Evolutionary conservation across 2,329 filamentous ascomycete species (phyloP).

Genomic region (Aspergillus aculeatinus): DNA sequence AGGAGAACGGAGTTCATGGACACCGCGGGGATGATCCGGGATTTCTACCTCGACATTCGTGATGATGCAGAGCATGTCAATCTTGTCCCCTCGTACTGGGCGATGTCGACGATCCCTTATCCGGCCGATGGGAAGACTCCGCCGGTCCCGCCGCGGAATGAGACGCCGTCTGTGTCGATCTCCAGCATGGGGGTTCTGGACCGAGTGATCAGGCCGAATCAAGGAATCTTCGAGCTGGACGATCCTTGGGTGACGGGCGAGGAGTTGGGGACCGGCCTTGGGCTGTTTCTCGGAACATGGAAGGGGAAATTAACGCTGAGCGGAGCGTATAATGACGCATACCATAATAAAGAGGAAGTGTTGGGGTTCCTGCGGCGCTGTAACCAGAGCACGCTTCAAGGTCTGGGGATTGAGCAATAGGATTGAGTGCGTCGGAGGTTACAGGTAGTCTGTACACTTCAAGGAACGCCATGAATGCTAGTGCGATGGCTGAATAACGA

Average conservation of each 20-base stretch:
- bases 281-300: constrained; percentile 45
- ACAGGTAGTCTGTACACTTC: no score
- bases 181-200: constrained; percentile 35
- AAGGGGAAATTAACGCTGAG: constrained; percentile 39
- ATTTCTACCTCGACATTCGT: constrained; percentile 21
- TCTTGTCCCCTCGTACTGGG: constrained; percentile 23
- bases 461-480: no score
- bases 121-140: constrained; percentile 13
- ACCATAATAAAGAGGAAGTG: constrained; percentile 34
- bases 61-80: constrained; percentile 21
- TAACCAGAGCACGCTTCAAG: constrained; percentile 12
- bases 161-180: constrained; percentile 22
- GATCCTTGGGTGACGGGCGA: constrained; percentile 50
- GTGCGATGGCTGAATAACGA: no score
- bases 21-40: constrained; percentile 14
- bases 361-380: constrained; percentile 20
- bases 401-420: neutral
- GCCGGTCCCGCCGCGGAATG: constrained; percentile 18
- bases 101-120: constrained; percentile 20
- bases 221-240: constrained; percentile 29
- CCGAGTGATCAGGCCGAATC: constrained; percentile 28
- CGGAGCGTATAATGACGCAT: constrained; percentile 46
- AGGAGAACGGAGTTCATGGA: constrained; percentile 11
- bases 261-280: constrained; percentile 42
- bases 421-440: no score